Percentiles rank a stretch among this genome's conserved stretches.
These are phyloP conservation scores for Clitoria ternatea DNA, from an alignment of 306 rosid genomes.

Conservation along the genomic window DNA sequence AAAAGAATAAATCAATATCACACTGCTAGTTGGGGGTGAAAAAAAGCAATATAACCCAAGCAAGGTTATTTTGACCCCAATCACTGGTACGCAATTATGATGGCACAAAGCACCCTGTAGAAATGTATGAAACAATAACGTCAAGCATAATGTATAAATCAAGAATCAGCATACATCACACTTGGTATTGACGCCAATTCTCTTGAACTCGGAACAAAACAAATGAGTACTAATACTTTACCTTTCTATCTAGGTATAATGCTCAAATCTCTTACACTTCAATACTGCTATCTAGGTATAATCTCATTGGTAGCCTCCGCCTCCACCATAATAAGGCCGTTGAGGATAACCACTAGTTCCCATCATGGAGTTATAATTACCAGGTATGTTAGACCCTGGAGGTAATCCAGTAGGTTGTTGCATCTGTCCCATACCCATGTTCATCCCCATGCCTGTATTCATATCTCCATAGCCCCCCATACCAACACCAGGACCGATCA, in stretches of 20 bases:
- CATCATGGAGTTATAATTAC: constrained; percentile 65
- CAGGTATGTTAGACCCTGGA: constrained; percentile 47
- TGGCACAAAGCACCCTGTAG: constrained; percentile 15
- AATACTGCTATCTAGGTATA: background rate
- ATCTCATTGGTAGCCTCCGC: constrained; percentile 53
- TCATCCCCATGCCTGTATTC: constrained; percentile 32
- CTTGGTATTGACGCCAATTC: constrained; percentile 4
- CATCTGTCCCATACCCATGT: constrained; percentile 40
- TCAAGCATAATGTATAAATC: background rate
- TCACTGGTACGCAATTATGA: background rate
- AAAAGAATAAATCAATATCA: background rate
- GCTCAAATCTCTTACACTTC: constrained; percentile 32
- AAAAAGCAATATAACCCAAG: background rate
- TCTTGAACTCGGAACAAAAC: constrained; percentile 11
- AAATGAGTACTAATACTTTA: constrained; percentile 3
- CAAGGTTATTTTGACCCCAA: background rate
- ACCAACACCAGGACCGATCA: constrained; percentile 42
- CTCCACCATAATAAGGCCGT: constrained; percentile 66
- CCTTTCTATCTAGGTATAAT: background rate
- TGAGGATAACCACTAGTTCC: constrained; percentile 62
- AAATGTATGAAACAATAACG: constrained; percentile 17
- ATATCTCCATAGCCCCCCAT: constrained; percentile 31
- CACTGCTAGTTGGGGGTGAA: background rate
- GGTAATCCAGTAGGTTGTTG: constrained; percentile 52
- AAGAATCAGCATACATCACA: constrained; percentile 29